A percentile compares a stretch with the other conserved stretches of the same genome.
Evolutionary conservation across 2,329 filamentous ascomycete genomes (phyloP).

Genomic region (Colletotrichum phormii): DNA sequence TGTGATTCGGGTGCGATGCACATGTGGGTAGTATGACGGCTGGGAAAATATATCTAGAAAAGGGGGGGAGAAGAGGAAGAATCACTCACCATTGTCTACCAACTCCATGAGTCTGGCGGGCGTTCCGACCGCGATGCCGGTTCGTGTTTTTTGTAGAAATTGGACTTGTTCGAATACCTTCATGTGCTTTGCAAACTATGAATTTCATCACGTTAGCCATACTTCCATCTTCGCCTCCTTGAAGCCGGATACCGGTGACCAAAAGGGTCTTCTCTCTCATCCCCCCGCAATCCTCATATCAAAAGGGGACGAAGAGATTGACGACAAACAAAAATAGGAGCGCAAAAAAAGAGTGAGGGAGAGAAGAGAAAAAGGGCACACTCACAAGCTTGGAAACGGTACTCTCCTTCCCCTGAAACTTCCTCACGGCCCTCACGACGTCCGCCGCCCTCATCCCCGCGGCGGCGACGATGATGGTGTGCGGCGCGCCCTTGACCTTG

Average conservation of each 20-base stretch:
- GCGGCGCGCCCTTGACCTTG: conserved; percentile 77
- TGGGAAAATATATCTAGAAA: no score
- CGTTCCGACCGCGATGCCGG: conserved; percentile 91
- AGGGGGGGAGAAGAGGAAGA: no score
- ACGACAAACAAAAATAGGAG: no score
- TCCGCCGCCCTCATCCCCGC: conserved; percentile 90
- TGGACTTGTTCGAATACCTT: conserved; percentile 89
- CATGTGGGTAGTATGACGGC: no score
- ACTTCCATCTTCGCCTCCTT: background rate
- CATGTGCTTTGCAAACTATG: conserved; percentile 93
- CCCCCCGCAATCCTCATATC: background rate
- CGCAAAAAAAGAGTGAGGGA: background rate
- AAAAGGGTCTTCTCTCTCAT: no score
- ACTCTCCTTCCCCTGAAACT: conserved; percentile 82
- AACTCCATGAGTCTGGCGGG: conserved; percentile 85
- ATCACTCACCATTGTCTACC: conserved; percentile 82
- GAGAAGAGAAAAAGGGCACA: background rate
- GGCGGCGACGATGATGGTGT: conserved; percentile 89
- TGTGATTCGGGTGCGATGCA: no score
- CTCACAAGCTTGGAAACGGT: conserved; percentile 83
- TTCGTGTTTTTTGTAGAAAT: conserved; percentile 76
- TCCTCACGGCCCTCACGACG: conserved; percentile 78
- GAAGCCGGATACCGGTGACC: no score
- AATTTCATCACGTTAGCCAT: conserved; percentile 16
- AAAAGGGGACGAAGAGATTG: background rate